Evolutionary conservation across 192 early-diverging fungal genomes (phyloP), one percentile per base, ranked within the genome.

Genomic region (Coemansia sp.): DNA sequence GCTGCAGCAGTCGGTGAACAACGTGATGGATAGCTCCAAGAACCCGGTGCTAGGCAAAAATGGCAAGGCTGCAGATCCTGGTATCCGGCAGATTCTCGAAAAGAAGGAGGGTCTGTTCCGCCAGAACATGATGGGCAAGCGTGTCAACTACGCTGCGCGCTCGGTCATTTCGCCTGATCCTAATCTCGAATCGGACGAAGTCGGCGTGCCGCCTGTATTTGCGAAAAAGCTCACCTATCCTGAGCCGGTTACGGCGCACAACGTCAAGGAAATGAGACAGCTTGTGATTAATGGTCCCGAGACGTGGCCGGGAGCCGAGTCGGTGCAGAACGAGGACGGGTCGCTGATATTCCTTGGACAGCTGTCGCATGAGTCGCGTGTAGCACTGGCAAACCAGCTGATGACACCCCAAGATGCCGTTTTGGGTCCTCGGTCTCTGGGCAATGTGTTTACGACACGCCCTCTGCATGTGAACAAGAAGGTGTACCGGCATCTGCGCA

Each of bases 71-170:
- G 84, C 89, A 2, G 89, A 93, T n/a, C 86, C 91, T 3, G 97
- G 97, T 67, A 93, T 99, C 62, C 86, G 91, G 38, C 97, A 99
- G 84, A 72, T 94, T 24, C 83, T 99, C 53, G 97, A 99, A 77
- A 98, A 98, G 89, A 99, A 99, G 85, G 94, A 98, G 72, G 97
- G 97, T 65, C 81, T 99, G 56, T 98, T 99, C 84, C 86, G 97
- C 55, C 97, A 94, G 84, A 95, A 99, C 79, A 97, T 99, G 95
- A 99, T 99, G 97, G 97, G 97, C 57, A 99, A 99, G 83, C 91
- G 97, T 68, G 97, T 99, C 81, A 99, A 99, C 85, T 98, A 90
- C 72, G 94, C 97, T 3, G 97, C 96, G 7, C 90, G 97, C 54
- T 92, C 90, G 49, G 97, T 99, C 56, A 99, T 99, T 72, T 92